phyloP scores from a whole-genome alignment of 805 yeast genomes.

The Candida orba region DNA sequence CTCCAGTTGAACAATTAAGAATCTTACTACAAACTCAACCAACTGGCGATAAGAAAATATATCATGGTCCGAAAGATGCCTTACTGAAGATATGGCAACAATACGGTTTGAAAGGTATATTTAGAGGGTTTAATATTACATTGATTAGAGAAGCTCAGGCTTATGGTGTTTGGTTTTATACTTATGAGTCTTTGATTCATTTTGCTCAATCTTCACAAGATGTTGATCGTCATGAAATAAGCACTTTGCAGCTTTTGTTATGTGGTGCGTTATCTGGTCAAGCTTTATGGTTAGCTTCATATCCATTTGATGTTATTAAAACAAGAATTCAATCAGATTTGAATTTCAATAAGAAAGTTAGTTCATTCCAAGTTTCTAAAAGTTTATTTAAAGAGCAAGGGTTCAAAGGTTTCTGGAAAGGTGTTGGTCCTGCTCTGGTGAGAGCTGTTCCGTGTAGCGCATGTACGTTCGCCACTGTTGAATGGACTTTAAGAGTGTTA shows the following conservation, averaged over 20 bases:
- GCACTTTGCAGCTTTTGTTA: slow-evolving; percentile 78
- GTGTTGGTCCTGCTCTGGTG: slow-evolving; percentile 49
- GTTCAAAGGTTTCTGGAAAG: slow-evolving; percentile 51
- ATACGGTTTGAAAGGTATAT: slow-evolving; percentile 76
- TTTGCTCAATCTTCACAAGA: slow-evolving; percentile 29
- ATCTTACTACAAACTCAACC: slow-evolving; percentile 82
- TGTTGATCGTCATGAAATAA: slow-evolving; percentile 56
- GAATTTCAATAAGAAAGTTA: slow-evolving; percentile 36
- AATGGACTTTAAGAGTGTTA: slow-evolving; percentile 45
- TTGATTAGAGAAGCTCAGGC: slow-evolving; percentile 81
- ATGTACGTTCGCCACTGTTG: slow-evolving; percentile 74
- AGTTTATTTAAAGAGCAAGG: slow-evolving; percentile 32
- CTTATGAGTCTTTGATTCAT: slow-evolving; percentile 82
- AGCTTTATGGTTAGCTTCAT: slow-evolving; percentile 74
- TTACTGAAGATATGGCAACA: slow-evolving; percentile 61
- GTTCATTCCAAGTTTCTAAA: slow-evolving; percentile 32
- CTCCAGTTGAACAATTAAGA: slow-evolving; percentile 94
- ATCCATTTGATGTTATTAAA: slow-evolving; percentile 89
- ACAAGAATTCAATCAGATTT: slow-evolving; percentile 71
- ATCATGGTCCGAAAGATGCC: slow-evolving; percentile 76
- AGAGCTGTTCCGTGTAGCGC: slow-evolving; percentile 65
- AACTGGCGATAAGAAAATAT: slow-evolving; percentile 31
- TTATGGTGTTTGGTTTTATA: slow-evolving; percentile 79
- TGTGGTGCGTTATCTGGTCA: slow-evolving; percentile 92
- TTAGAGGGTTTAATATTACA: slow-evolving; percentile 82